A percentile compares a stretch with the other conserved stretches of the same genome.
Evolutionary conservation across 768 basidiomycete species (phyloP).

Genomic region (Kwoniella botswanensis): DNA sequence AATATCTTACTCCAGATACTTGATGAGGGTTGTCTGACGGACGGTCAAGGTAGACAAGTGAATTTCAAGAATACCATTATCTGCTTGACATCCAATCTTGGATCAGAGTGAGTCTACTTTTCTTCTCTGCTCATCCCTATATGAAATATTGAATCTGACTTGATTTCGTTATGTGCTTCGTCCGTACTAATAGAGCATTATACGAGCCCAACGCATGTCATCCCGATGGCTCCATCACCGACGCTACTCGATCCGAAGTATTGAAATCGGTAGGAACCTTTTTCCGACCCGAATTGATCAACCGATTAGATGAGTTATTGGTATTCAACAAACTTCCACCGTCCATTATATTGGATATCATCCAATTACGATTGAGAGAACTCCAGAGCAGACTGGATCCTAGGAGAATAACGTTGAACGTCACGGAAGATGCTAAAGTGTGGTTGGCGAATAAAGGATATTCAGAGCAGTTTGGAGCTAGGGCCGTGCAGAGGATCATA

Average conservation of each 20-base stretch:
- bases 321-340: slow-evolving; percentile 87
- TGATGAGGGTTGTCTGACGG: slow-evolving; percentile 86
- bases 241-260: slow-evolving; percentile 69
- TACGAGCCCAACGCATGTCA: slow-evolving; percentile 70
- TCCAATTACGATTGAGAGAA: slow-evolving; percentile 75
- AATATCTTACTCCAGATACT: slow-evolving; percentile 90
- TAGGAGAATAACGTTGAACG: slow-evolving; percentile 73
- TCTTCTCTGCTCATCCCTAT: slow-evolving; percentile 56
- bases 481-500: slow-evolving; percentile 85
- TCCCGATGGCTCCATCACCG: slow-evolving; percentile 68
- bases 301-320: slow-evolving; percentile 70
- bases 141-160: too few species aligned
- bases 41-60: slow-evolving; percentile 88
- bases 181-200: too few species aligned
- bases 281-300: slow-evolving; percentile 89
- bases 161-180: too few species aligned
- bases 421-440: slow-evolving; percentile 66
- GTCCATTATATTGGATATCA: slow-evolving; percentile 75
- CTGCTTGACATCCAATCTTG: slow-evolving; percentile 86
- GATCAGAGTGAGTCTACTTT: slow-evolving; percentile 54
- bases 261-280: slow-evolving; percentile 74
- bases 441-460: slow-evolving; percentile 81
- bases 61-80: slow-evolving; percentile 97
- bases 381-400: slow-evolving; percentile 70
- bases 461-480: slow-evolving; percentile 82